Percentiles rank a stretch among this genome's conserved stretches.
phyloP scores from a whole-genome alignment of 2,329 filamentous ascomycete species.

The Diaporthe sp. region DNA sequence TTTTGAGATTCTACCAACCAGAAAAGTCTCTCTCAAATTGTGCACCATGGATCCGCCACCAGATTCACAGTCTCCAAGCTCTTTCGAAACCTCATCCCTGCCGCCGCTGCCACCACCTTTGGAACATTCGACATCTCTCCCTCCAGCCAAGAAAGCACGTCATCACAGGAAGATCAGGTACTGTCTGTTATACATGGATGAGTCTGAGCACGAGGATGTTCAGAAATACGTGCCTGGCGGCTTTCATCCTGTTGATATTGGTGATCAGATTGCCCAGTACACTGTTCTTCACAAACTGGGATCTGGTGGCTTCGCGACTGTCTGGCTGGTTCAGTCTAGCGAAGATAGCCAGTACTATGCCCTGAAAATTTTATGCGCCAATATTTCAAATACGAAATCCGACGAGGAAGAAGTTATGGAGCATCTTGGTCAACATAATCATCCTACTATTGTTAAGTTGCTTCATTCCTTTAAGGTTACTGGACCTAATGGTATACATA shows the following conservation, averaged over 20 bases:
- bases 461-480: slow-evolving; percentile 14
- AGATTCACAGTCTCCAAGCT: not conserved
- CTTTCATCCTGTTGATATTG: slow-evolving; percentile 10
- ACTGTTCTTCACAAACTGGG: slow-evolving; percentile 19
- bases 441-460: not conserved
- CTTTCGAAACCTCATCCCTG: not conserved
- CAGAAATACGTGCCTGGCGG: slow-evolving; percentile 15
- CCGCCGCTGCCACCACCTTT: not conserved
- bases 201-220: not conserved
- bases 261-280: not conserved
- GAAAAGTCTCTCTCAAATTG: not conserved
- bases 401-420: slow-evolving; percentile 6
- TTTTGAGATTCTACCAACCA: not conserved
- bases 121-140: not conserved
- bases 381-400: not conserved
- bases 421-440: not conserved
- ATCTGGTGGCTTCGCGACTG: slow-evolving; percentile 15
- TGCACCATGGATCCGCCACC: not conserved
- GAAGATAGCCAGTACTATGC: slow-evolving; percentile 21
- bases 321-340: slow-evolving; percentile 18
- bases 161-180: not conserved
- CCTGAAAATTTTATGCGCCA: slow-evolving; percentile 19
- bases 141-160: not conserved
- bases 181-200: not conserved
- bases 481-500: slow-evolving; percentile 13